Percentiles rank a stretch among this genome's conserved stretches.
phyloP scores from a whole-genome alignment of 2,329 filamentous ascomycete genomes.

The Colletotrichum sp. region DNA sequence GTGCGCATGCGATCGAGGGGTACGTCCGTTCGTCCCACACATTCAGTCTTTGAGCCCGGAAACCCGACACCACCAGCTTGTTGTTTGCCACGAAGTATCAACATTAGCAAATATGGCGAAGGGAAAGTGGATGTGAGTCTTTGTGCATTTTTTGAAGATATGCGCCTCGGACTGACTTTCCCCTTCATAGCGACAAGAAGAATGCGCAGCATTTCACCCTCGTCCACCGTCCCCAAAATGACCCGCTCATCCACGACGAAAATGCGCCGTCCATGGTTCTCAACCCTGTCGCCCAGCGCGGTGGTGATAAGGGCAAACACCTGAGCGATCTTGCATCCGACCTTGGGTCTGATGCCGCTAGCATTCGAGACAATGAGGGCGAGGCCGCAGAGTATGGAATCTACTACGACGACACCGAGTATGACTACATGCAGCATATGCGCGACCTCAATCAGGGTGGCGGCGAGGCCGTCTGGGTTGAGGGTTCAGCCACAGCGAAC shows the following conservation, averaged over 20 bases:
- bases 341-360: slow-evolving; percentile 69
- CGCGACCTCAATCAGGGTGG: slow-evolving; percentile 80
- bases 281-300: slow-evolving; percentile 63
- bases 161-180: slow-evolving; percentile 22
- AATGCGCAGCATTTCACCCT: slow-evolving; percentile 91
- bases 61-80: neutral
- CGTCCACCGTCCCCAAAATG: slow-evolving; percentile 95
- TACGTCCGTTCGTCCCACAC: neutral
- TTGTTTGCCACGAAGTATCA: neutral
- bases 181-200: slow-evolving; percentile 75
- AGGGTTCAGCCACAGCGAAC: slow-evolving; percentile 64
- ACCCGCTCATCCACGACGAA: slow-evolving; percentile 93
- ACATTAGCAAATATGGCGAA: slow-evolving; percentile 64
- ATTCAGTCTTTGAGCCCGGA: neutral
- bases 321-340: slow-evolving; percentile 79
- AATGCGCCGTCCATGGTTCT: slow-evolving; percentile 90
- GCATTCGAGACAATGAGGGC: slow-evolving; percentile 87
- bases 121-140: slow-evolving; percentile 70
- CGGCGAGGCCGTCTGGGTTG: slow-evolving; percentile 83
- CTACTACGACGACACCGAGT: slow-evolving; percentile 92
- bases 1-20: slow-evolving; percentile 3
- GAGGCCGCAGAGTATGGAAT: slow-evolving; percentile 94
- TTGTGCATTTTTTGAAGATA: rapidly evolving
- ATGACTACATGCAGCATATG: slow-evolving; percentile 99
- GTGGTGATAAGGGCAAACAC: slow-evolving; percentile 61